Base-by-base conservation (phyloP, 345 rosid genomes). In the Citrus australasica region DNA sequence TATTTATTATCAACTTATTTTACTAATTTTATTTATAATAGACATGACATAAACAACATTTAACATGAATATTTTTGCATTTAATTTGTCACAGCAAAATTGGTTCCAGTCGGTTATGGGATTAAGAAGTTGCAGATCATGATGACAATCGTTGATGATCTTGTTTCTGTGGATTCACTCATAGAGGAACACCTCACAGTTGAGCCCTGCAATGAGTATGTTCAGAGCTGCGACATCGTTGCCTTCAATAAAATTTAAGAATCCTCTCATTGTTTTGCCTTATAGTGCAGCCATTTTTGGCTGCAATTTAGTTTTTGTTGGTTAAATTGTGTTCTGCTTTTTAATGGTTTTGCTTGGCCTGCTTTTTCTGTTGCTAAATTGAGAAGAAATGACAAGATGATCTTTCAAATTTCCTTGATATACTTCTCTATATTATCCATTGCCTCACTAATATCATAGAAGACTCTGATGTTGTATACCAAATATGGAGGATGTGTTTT, bases 161-260 rank as follows among this genome's bases (percentile, higher is more conserved):
- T 93, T 51, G 99, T 96, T 6, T 96, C 99, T 6, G 93, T 92
- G 0, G 99, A 96, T 80, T 28, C 69, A 53, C 90, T 96, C 40
- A 85, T 93, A 6, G 99, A 93, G 86, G 99, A 96, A 59, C 55
- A 9, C 33, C 93, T 96, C 77, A 90, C 92, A 5, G 87, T 24
- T 3, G 97, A 93, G 91, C 99, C 99, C 1, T 67, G 81, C 87
- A 91, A 79, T 24, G 98, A 95, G 83, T 78, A 83, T 77, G 35
- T 96, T 76, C 99, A 96, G 89, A 94, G 99, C 76, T 92, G 94
- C 72, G 99, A 96, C 89, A 96, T 96, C 19, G 95, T 88, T 0
- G 99, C 98, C 72, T 96, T 94, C 90, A 96, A 96, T 95, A 93
- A 96, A 84, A 96, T 96, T 38, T 93, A 86, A 87, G 79, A 27